phyloP scores from a whole-genome alignment of 441 rosid species.

The Heliophila coronopifolia region DNA sequence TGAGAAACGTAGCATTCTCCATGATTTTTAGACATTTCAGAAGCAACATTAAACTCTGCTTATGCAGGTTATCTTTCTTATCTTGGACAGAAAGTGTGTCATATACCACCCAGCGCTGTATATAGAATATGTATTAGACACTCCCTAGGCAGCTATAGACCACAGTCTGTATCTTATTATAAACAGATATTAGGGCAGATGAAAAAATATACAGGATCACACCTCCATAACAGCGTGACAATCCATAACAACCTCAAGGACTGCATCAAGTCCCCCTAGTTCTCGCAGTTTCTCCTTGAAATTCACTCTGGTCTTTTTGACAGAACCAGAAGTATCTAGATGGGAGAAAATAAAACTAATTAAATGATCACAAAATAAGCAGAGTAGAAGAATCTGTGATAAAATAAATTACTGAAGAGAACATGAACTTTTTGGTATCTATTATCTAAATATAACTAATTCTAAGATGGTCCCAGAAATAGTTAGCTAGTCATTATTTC shows the following conservation, averaged over 20 bases:
- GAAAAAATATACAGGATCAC: conserved; percentile 47
- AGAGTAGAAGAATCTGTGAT: not conserved
- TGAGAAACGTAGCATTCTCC: conserved; percentile 97
- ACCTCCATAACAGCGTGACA: conserved; percentile 84
- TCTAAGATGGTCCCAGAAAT: not conserved
- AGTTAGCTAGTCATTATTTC: not conserved
- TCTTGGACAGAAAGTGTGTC: conserved; percentile 32
- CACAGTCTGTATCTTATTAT: too few relatives aligned
- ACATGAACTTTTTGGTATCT: not conserved
- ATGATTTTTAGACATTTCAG: conserved; percentile 88
- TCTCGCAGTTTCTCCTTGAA: conserved; percentile 85
- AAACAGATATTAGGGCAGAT: too few relatives aligned
- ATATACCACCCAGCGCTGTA: conserved; percentile 57
- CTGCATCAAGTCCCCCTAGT: conserved; percentile 82
- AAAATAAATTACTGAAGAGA: not conserved
- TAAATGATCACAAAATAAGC: conserved; percentile 4
- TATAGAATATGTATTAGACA: conserved; percentile 22
- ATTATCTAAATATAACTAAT: too few relatives aligned
- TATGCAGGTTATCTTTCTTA: conserved; percentile 38
- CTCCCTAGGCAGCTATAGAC: too few relatives aligned
- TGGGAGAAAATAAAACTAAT: not conserved
- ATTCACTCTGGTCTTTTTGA: conserved; percentile 60
- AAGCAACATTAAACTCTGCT: conserved; percentile 58
- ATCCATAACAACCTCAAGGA: conserved; percentile 61
- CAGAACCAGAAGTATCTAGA: conserved; percentile 63